Evolutionary conservation across 2,329 filamentous ascomycete species (phyloP), one percentile per base, ranked within the genome.

Genomic region (Pezicula radicicola): DNA sequence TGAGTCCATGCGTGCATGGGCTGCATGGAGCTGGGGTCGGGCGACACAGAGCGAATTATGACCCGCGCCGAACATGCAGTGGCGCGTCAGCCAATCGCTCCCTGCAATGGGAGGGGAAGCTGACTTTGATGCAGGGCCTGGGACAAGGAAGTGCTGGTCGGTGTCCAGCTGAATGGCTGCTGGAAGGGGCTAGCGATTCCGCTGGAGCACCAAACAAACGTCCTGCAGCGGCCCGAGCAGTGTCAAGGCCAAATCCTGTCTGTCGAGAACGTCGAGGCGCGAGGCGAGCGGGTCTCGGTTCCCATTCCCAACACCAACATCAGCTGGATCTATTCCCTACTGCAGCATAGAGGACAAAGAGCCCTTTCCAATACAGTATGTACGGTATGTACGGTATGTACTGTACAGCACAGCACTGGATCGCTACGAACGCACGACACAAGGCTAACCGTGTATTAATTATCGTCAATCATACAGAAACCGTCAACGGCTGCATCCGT

Each of bases 141-240:
- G 36, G 27, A 48, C 46, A 39, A 39, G 46, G 36, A 37, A 25
- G n/a, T 30, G 46, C 12, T 37, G 33, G 16, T 21, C 19, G 33
- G 46, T 36, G 46, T 39, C 46, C 33, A 48, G 33, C 36, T 19
- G 36, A 42, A 21, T 51, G 46, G 46, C 36, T 49, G 35, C 28
- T 43, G 21, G 39, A 39, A 45, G 49, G 39, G 50, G 52, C 51
- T 49, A 46, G 52, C 28, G 42, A 30, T 45, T 28, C 42, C 42
- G 27, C 42, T 45, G 42, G 40, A 33, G 42, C 42, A 45, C 42
- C 54, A 59, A 53, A 54, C 57, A 59, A 53, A 54, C 57, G 53
- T 61, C 56, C 58, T 63, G 62, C 60, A 64, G 57, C 62, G 62
- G 62, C 53, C 61, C 61, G 61, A 62, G 51, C 55, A 60, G 59